These are phyloP conservation scores for Phaseolus lunatus DNA, from an alignment of 306 rosid genomes.

Conservation along the genomic window DNA sequence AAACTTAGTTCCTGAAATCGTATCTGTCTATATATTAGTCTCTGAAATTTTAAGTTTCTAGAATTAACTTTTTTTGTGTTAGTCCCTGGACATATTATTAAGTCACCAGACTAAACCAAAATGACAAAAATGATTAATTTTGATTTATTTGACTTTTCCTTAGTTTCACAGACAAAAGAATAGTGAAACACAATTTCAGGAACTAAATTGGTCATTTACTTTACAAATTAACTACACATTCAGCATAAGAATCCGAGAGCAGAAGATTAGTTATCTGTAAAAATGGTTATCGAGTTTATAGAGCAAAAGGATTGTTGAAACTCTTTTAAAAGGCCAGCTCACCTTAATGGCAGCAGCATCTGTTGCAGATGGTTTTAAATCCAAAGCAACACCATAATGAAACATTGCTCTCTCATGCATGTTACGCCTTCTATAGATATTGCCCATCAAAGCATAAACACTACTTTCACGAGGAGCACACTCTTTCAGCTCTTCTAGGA, in stretches of 20 bases:
- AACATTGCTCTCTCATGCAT: slow-evolving; percentile 93
- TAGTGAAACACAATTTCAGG: no score
- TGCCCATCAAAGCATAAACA: slow-evolving; percentile 95
- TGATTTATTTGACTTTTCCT: no score
- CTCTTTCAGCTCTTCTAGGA: slow-evolving; percentile 85
- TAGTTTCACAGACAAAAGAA: no score
- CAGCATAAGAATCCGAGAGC: slow-evolving; percentile 25
- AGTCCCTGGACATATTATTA: no score
- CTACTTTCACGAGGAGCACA: slow-evolving; percentile 91
- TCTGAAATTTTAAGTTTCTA: no score
- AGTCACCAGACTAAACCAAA: no score
- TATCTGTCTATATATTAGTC: no score
- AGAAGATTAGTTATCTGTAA: background rate
- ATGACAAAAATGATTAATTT: no score
- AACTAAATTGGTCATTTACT: no score
- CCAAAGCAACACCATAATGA: slow-evolving; percentile 93
- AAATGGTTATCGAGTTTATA: background rate
- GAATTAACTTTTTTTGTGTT: no score
- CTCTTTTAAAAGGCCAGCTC: slow-evolving; percentile 14
- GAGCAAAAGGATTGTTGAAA: slow-evolving; percentile 18
- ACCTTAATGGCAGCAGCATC: slow-evolving; percentile 97
- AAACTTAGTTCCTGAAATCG: no score
- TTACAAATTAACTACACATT: background rate
- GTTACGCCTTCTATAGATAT: slow-evolving; percentile 74
- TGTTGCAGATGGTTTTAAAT: slow-evolving; percentile 90